Percentiles rank a stretch among this genome's conserved stretches.
Evolutionary conservation across 192 early-diverging fungal species (phyloP).

Genomic region (Coemansia sp.): DNA sequence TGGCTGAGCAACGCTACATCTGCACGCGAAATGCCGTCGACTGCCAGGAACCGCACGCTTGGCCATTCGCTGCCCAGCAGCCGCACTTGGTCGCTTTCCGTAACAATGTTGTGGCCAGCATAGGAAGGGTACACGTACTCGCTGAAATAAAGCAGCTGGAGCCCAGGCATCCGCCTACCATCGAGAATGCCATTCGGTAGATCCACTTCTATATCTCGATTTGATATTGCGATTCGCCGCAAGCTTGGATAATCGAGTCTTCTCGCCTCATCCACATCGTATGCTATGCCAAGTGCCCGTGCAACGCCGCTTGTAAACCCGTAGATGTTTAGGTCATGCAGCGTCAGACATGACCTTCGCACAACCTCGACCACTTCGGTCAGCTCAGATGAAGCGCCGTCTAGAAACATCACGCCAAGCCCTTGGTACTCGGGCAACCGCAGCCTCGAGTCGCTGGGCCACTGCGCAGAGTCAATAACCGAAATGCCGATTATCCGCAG

Average conservation of each 20-base stretch:
- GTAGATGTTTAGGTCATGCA: constrained; percentile 28
- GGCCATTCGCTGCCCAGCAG: constrained; percentile 13
- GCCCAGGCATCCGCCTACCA: constrained; percentile 9
- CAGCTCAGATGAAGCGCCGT: constrained; percentile 5
- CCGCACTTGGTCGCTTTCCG: not conserved
- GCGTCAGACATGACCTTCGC: constrained; percentile 4
- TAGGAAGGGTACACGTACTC: constrained; percentile 16
- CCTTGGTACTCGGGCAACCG: constrained; percentile 3
- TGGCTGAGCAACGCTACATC: constrained; percentile 10
- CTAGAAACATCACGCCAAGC: constrained; percentile 22
- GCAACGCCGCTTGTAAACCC: constrained; percentile 8
- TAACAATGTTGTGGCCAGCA: constrained; percentile 8
- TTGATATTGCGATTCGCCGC: constrained; percentile 26
- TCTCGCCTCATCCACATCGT: not conserved
- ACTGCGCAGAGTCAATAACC: not conserved
- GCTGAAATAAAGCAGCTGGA: constrained; percentile 24
- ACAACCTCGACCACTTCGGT: constrained; percentile 10
- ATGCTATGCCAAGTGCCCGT: not conserved
- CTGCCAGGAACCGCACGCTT: constrained; percentile 11
- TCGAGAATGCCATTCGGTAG: not conserved
- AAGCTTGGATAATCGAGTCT: constrained; percentile 11
- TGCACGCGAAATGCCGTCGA: constrained; percentile 18
- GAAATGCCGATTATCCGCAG: constrained; percentile 31
- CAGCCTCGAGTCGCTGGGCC: not conserved
- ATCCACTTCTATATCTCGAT: not conserved